Conservation (phyloP, 495 filamentous ascomycete species). For the Penicillium samsonianum region DNA sequence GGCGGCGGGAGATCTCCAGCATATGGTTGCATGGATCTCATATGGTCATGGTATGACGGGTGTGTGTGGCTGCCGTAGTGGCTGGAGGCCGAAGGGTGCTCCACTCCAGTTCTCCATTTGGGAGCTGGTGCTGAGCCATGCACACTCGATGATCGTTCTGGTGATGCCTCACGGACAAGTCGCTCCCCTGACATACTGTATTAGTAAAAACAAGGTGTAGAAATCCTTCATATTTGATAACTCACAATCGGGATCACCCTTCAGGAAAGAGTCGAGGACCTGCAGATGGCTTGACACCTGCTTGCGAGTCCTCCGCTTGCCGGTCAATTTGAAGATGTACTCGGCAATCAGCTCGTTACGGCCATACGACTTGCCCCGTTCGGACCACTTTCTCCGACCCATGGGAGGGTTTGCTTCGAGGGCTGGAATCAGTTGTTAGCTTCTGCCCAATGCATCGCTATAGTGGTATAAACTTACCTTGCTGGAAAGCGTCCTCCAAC, state of each 20-base stretch:
- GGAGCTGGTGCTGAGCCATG: constrained; percentile 39
- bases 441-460: not conserved
- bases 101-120: constrained; percentile 44
- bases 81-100: constrained; percentile 37
- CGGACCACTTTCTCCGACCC: constrained; percentile 75
- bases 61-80: constrained; percentile 35
- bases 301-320: constrained; percentile 69
- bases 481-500: constrained; percentile 84
- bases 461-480: constrained; percentile 60
- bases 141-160: constrained; percentile 37
- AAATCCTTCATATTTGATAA: not conserved
- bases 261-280: constrained; percentile 83
- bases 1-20: constrained; percentile 41
- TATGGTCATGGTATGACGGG: constrained; percentile 35
- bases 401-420: constrained; percentile 78
- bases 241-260: constrained; percentile 57
- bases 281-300: constrained; percentile 97
- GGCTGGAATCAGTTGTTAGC: constrained; percentile 51
- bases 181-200: constrained; percentile 36
- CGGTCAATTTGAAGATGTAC: constrained; percentile 72
- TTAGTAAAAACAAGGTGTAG: constrained; percentile 16
- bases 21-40: constrained; percentile 40
- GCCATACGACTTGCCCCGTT: constrained; percentile 71
- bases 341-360: constrained; percentile 90
- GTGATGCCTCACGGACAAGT: constrained; percentile 45